A percentile compares a stretch with the other conserved stretches of the same genome.
These are phyloP conservation scores for Aureobasidium sp. DNA, from an alignment of 2,329 filamentous ascomycete species.

Conservation along the genomic window DNA sequence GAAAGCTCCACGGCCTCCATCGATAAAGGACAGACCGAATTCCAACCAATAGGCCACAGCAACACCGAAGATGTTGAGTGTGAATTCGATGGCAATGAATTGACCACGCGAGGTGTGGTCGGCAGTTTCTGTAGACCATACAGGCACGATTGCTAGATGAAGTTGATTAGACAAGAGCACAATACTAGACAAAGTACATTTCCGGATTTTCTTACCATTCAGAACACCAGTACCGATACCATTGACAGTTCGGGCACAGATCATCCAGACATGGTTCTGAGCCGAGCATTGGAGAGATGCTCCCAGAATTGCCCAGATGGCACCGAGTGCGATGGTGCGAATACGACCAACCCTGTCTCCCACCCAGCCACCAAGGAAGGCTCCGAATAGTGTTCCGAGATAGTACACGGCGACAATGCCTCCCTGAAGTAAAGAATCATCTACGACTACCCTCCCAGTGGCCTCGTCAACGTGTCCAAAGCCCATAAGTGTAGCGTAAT, in stretches of 20 bases:
- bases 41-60: conserved; percentile 40
- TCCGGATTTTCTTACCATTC: conserved; percentile 33
- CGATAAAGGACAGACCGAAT: conserved; percentile 52
- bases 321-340: conserved; percentile 54
- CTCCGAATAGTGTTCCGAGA: conserved; percentile 57
- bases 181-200: too few relatives aligned
- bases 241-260: conserved; percentile 37
- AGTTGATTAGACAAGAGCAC: too few relatives aligned
- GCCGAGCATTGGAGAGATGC: conserved; percentile 59
- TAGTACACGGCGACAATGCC: conserved; percentile 56
- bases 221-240: conserved; percentile 51
- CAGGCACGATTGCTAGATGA: conserved; percentile 53
- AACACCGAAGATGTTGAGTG: conserved; percentile 65
- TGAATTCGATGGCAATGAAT: conserved; percentile 66
- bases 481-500: conserved; percentile 59
- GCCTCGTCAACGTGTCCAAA: conserved; percentile 51
- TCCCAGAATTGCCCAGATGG: conserved; percentile 40
- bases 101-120: conserved; percentile 61
- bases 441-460: conserved; percentile 46
- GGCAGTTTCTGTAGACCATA: conserved; percentile 64
- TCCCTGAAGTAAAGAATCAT: conserved; percentile 54
- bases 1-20: conserved; percentile 50
- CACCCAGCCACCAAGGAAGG: conserved; percentile 55
- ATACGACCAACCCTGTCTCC: conserved; percentile 58
- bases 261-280: conserved; percentile 63